These are phyloP conservation scores for Trichoderma erinaceum DNA, from an alignment of 495 filamentous ascomycete species.

Conservation along the genomic window DNA sequence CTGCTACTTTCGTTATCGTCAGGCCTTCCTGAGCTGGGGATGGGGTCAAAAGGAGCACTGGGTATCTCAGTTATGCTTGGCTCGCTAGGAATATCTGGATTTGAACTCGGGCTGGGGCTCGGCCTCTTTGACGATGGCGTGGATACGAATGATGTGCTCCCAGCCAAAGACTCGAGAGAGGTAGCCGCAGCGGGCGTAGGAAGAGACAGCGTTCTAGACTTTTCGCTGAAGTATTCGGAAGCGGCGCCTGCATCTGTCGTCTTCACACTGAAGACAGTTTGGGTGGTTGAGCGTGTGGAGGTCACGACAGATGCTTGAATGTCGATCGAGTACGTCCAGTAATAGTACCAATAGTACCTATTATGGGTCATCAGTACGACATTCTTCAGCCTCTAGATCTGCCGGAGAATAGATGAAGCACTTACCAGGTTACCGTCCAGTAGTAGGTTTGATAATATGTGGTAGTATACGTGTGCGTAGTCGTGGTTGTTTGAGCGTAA, in stretches of 20 bases:
- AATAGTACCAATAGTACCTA: conserved; percentile 20
- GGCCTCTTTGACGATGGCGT: neutral
- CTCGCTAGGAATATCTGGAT: neutral
- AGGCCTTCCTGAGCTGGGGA: neutral
- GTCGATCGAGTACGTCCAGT: conserved; percentile 23
- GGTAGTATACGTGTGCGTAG: conserved; percentile 14
- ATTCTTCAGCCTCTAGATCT: neutral
- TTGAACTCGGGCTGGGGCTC: neutral
- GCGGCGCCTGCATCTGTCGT: conserved; percentile 20
- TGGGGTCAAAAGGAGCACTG: neutral
- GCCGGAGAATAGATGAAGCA: neutral
- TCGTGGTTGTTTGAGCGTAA: neutral
- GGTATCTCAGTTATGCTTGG: neutral
- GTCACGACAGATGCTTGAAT: conserved; percentile 18
- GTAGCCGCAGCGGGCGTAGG: conserved; percentile 16
- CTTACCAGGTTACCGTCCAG: conserved; percentile 18
- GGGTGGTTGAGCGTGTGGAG: conserved; percentile 17
- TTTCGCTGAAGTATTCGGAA: conserved; percentile 7
- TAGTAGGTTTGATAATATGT: conserved; percentile 15
- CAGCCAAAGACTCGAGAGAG: conserved; percentile 15
- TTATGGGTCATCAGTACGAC: neutral
- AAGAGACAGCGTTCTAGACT: conserved; percentile 5
- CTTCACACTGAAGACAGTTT: conserved; percentile 17
- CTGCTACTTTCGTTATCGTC: neutral
- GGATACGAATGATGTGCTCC: conserved; percentile 13